Evolutionary conservation across 2,329 filamentous ascomycete genomes (phyloP), one percentile per base, ranked within the genome.

Genomic region (Falciphora oryzae): DNA sequence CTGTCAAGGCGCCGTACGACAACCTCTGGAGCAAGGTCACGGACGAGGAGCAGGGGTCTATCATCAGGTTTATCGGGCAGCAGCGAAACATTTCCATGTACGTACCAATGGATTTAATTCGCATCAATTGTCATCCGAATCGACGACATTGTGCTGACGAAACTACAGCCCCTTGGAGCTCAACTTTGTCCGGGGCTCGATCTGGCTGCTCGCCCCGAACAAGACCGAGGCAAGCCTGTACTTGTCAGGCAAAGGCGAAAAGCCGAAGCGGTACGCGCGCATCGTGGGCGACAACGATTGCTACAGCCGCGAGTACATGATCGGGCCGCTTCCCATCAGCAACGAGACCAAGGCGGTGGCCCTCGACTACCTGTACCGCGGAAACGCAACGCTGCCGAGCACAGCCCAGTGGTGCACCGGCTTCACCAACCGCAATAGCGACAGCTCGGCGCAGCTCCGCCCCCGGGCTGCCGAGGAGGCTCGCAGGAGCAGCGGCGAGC

Each of bases 261-360:
- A 61, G 59, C 59, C 59, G 22, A 38, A 61, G 59, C 59, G 59
- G 18, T 61, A 61, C 28, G 59, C 59, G 1, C 59, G 59, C 5
- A 38, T 61, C 32, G 6, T 61, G 31, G 59, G 59, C n/a, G 32
- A 16, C n/a, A 13, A 25, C 44, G 32, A 61, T 10, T 61, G 59
- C n/a, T 35, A 18, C 14, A 32, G 14, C 32, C 59, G 59, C 59
- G 80, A 83, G 67, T 82, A 78, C 67, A 80, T 81, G 74, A 75
- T 83, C 35, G 80, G 81, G 0, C 81, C 81, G 2, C 74, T 83
- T 3, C 81, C 81, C 2, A 73, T 82, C 5, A 72, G 70, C 11
- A 63, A 68, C 27, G 67, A 73, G 25, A 80, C 79, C 3, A 75
- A 68, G 22, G 70, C 78, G 25, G 67, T 75, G 62, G 74, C 75